phyloP scores from a whole-genome alignment of 441 rosid species.

The Capsella rubella region DNA sequence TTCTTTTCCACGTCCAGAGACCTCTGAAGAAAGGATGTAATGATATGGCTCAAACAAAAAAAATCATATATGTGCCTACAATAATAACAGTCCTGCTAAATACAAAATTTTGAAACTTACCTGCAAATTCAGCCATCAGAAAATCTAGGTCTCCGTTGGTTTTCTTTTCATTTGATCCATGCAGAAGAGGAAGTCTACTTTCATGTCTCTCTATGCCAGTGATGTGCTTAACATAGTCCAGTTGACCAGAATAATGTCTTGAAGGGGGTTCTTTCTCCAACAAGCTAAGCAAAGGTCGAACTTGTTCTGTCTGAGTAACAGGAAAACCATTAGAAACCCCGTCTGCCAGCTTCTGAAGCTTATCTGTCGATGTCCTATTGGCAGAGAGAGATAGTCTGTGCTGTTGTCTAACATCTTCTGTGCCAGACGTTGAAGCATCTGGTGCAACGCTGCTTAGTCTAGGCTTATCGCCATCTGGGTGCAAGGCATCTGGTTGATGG shows the following conservation, averaged over 20 bases:
- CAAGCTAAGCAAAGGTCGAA: constrained; percentile 96
- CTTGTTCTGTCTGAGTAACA: constrained; percentile 77
- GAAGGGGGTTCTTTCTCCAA: constrained; percentile 99
- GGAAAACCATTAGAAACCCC: constrained; percentile 68
- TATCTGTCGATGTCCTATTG: constrained; percentile 72
- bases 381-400: constrained; percentile 57
- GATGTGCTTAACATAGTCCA: constrained; percentile 80
- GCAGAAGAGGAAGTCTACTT: constrained; percentile 87
- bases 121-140: constrained; percentile 97
- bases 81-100: constrained; percentile 7
- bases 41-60: background rate
- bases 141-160: constrained; percentile 89
- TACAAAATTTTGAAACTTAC: constrained; percentile 45
- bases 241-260: constrained; percentile 83
- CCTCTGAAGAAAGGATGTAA: constrained; percentile 64
- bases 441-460: constrained; percentile 63
- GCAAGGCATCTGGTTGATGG: constrained; percentile 59
- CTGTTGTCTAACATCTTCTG: constrained; percentile 66
- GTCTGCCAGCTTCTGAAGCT: constrained; percentile 76
- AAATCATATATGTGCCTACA: background rate
- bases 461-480: constrained; percentile 66
- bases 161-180: constrained; percentile 87
- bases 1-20: constrained; percentile 81
- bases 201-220: constrained; percentile 89
- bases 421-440: constrained; percentile 45